phyloP scores from a whole-genome alignment of 495 filamentous ascomycete genomes.

The Saxophila tyrrhenica region DNA sequence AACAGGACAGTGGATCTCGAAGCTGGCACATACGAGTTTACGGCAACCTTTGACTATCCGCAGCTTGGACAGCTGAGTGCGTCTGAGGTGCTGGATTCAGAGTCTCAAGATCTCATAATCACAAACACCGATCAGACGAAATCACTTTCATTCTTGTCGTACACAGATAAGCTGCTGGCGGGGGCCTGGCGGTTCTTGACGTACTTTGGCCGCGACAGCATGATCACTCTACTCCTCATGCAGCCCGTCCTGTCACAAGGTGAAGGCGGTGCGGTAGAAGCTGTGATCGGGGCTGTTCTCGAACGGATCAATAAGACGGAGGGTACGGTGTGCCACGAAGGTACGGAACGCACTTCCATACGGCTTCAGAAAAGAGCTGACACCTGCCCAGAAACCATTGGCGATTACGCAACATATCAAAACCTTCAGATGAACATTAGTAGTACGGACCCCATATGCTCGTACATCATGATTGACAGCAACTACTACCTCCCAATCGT shows the following conservation, averaged over 20 bases:
- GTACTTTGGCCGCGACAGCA: constrained; percentile 55
- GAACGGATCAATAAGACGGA: constrained; percentile 49
- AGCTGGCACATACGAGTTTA: constrained; percentile 45
- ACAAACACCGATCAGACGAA: constrained; percentile 36
- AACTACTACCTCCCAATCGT: constrained; percentile 49
- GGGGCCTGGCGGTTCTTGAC: constrained; percentile 58
- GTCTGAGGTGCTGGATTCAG: constrained; percentile 38
- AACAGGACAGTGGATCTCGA: constrained; percentile 37
- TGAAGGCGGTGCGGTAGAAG: constrained; percentile 45
- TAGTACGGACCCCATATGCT: constrained; percentile 43
- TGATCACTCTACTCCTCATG: constrained; percentile 48
- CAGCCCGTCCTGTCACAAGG: constrained; percentile 48
- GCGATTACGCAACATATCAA: constrained; percentile 52
- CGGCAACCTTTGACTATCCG: constrained; percentile 49
- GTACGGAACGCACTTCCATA: neutral
- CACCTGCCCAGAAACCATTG: constrained; percentile 40
- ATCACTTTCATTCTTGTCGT: constrained; percentile 52
- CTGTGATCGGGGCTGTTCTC: constrained; percentile 47
- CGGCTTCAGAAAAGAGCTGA: neutral
- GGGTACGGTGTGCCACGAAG: constrained; percentile 50
- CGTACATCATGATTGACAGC: constrained; percentile 58
- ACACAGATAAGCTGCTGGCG: constrained; percentile 48
- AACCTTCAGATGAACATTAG: constrained; percentile 42
- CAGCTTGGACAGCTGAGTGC: constrained; percentile 44
- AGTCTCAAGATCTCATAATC: constrained; percentile 35